A percentile compares a stretch with the other conserved stretches of the same genome.
These are phyloP conservation scores for Luzula sylvatica DNA, from an alignment of 176 grass and related monocot genomes.

Conservation along the genomic window DNA sequence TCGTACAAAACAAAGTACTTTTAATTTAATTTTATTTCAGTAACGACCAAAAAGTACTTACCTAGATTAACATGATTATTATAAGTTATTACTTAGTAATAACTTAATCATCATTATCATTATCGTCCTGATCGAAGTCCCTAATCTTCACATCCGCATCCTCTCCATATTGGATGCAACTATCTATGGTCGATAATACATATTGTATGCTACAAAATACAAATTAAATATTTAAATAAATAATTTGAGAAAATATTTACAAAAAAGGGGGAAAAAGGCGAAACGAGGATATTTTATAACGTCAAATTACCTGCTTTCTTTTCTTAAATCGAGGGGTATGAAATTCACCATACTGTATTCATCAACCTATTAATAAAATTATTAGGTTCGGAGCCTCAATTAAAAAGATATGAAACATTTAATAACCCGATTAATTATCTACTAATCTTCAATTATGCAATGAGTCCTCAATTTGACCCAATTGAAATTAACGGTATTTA, in stretches of 20 bases:
- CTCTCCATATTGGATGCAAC: constrained; percentile 82
- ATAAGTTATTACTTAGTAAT: too few relatives aligned
- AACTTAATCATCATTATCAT: constrained; percentile 39
- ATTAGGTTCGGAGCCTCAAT: too few relatives aligned
- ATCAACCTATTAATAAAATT: constrained; percentile 43
- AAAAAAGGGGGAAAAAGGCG: neutral
- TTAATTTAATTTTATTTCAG: too few relatives aligned
- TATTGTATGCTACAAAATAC: constrained; percentile 65
- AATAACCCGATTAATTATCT: neutral
- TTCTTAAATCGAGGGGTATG: constrained; percentile 70
- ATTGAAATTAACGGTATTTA: neutral
- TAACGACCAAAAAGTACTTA: too few relatives aligned
- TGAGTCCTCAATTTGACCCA: neutral
- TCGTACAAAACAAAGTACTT: too few relatives aligned
- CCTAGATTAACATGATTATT: too few relatives aligned
- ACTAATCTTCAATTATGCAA: neutral
- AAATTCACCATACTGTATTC: constrained; percentile 92
- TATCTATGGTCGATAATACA: constrained; percentile 66
- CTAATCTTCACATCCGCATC: constrained; percentile 76
- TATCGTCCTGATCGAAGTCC: constrained; percentile 69
- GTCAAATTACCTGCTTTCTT: constrained; percentile 61
- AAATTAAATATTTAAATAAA: too few relatives aligned
- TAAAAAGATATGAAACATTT: neutral
- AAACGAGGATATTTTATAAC: constrained; percentile 4
- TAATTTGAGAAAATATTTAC: too few relatives aligned